A percentile compares a stretch with the other conserved stretches of the same genome.
These are phyloP conservation scores for Ananas comosus DNA, from an alignment of 176 grass and related monocot species.

Conservation along the genomic window DNA sequence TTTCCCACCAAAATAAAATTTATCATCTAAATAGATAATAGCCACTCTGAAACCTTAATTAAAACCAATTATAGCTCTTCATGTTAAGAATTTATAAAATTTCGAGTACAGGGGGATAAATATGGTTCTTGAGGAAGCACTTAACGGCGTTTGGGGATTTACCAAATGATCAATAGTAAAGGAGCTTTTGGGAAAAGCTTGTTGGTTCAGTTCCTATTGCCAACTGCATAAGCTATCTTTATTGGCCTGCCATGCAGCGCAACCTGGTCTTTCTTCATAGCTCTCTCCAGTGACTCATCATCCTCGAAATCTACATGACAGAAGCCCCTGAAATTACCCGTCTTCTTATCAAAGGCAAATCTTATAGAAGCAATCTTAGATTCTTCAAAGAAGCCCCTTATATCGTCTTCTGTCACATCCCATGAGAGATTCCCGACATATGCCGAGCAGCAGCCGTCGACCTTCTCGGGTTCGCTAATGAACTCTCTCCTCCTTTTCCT, in stretches of 20 bases:
- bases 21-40: too few relatives aligned
- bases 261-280: constrained; percentile 61
- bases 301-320: constrained; percentile 83
- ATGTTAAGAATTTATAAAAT: too few relatives aligned
- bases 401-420: constrained; percentile 57
- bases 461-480: constrained; percentile 51
- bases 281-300: constrained; percentile 61
- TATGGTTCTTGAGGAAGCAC: too few relatives aligned
- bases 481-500: constrained; percentile 61
- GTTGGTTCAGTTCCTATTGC: constrained; percentile 44
- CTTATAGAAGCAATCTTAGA: constrained; percentile 63
- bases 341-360: constrained; percentile 57
- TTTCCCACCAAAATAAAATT: too few relatives aligned
- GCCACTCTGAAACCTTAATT: too few relatives aligned
- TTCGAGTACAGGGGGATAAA: too few relatives aligned
- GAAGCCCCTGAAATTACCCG: constrained; percentile 50
- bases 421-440: constrained; percentile 80
- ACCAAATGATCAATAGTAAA: neutral
- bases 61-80: too few relatives aligned
- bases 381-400: constrained; percentile 45
- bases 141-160: too few relatives aligned
- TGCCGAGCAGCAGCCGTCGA: constrained; percentile 64
- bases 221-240: constrained; percentile 71
- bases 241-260: constrained; percentile 55
- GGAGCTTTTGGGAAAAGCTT: neutral